A percentile compares a stretch with the other conserved stretches of the same genome.
Evolutionary conservation across 306 rosid genomes (phyloP).

Genomic region (Betula pendula): DNA sequence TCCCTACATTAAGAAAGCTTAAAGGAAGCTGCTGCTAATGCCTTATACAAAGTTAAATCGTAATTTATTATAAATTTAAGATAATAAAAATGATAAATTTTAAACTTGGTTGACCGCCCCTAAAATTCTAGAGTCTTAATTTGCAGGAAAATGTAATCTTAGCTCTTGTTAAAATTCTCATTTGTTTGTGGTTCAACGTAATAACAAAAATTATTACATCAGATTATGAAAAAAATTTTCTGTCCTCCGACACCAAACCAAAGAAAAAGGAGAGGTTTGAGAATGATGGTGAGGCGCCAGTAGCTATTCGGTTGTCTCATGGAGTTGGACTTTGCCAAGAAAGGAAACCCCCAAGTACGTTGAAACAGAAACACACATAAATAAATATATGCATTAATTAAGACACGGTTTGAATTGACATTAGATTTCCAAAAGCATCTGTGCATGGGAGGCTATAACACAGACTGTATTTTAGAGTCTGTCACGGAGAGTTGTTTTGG

Average conservation of each 20-base stretch:
- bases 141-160: too few species aligned
- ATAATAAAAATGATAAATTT: too few species aligned
- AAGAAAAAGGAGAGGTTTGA: too few species aligned
- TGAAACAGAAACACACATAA: slow-evolving; percentile 49
- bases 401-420: slow-evolving; percentile 47
- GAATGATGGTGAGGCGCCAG: not conserved
- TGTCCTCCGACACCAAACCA: slow-evolving; percentile 9
- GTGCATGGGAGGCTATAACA: too few species aligned
- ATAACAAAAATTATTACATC: slow-evolving; percentile 22
- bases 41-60: too few species aligned
- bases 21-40: too few species aligned
- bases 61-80: too few species aligned
- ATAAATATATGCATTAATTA: slow-evolving; percentile 19
- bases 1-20: too few species aligned
- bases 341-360: slow-evolving; percentile 48
- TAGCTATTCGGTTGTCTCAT: slow-evolving; percentile 43
- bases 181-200: not conserved
- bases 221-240: slow-evolving; percentile 8
- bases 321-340: slow-evolving; percentile 53
- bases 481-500: slow-evolving; percentile 68
- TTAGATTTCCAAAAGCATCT: slow-evolving; percentile 35
- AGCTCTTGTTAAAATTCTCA: too few species aligned
- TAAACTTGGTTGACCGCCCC: too few species aligned
- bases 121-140: too few species aligned
- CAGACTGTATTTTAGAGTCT: slow-evolving; percentile 23